Evolutionary conservation across 768 basidiomycete genomes (phyloP), one percentile per base, ranked within the genome.

Genomic region (Tricholoma sp.): DNA sequence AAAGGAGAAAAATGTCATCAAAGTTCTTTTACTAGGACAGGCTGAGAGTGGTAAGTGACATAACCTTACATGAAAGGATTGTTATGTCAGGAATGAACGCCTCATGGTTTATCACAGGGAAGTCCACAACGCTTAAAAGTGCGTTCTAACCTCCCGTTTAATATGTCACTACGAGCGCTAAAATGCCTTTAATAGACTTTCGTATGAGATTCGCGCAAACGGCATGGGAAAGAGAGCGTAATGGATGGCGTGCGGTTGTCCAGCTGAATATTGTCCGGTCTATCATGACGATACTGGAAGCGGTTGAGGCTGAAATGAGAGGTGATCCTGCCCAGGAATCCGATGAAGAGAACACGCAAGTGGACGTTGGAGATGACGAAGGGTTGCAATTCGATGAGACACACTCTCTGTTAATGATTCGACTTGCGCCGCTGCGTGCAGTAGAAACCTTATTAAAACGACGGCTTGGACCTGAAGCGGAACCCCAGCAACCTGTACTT

Each of bases 201-300:
- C 86, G 86, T 57, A 82, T 90, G 76, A 78, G 79, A 39, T 89
- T 83, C 67, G 81, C 84, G 5, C 74, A 71, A 27, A 74, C 77
- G 1, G 82, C 83, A 58, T 90, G 87, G 86, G 75, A 76, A 52
- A 73, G 74, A 49, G 89, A 92, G 64, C 84, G 88, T 21, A 72
- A 78, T 18, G 84, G 86, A 45, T 92, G 90, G 90, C 82, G 86
- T 19, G 76, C 84, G 0, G 85, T 91, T 56, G 81, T 92, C 11
- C 89, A 89, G 60, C 83, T 92, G 54, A 92, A 92, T 69, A 79
- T 92, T 61, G 82, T 91, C 35, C 84, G 82, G 52, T 84, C 85
- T 39, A 79, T 90, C 62, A 84, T 82, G 45, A 74, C 75, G 58
- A 84, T 92, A 57, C 79, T 89, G 57, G 79, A 81, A 53, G 77